These are phyloP conservation scores for Cyamopsis tetragonoloba DNA, from an alignment of 306 rosid species.

Conservation along the genomic window DNA sequence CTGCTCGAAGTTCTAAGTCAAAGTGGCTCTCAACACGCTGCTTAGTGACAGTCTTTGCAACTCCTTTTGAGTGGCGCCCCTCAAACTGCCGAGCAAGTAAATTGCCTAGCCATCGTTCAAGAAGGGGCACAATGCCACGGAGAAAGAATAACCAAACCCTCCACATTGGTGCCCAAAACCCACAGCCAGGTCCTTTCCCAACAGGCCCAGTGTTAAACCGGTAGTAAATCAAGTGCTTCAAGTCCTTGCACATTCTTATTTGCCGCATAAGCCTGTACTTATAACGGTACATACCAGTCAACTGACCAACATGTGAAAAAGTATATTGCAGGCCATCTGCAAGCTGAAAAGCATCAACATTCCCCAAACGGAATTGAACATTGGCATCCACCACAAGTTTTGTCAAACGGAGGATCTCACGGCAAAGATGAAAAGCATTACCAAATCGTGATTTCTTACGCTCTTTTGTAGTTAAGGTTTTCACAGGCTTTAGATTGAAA, in stretches of 20 bases:
- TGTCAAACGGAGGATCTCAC: slow-evolving; percentile 94
- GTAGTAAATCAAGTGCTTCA: slow-evolving; percentile 93
- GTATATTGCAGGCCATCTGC: slow-evolving; percentile 98
- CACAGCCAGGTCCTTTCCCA: slow-evolving; percentile 99
- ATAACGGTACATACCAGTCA: slow-evolving; percentile 98
- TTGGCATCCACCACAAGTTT: slow-evolving; percentile 99
- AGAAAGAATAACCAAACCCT: slow-evolving; percentile 98
- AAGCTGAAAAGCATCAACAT: slow-evolving; percentile 96
- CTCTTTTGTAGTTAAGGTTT: slow-evolving; percentile 92
- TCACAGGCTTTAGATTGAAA: slow-evolving; percentile 95
- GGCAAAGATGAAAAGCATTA: slow-evolving; percentile 97
- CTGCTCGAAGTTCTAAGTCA: slow-evolving; percentile 98
- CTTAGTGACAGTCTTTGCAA: slow-evolving; percentile 96
- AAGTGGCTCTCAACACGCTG: slow-evolving; percentile 99
- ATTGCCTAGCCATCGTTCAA: slow-evolving; percentile 97
- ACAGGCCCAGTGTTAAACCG: slow-evolving; percentile 99
- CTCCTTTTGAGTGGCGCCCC: slow-evolving; percentile 98
- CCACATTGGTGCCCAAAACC: slow-evolving; percentile 99
- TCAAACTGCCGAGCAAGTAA: slow-evolving; percentile 96
- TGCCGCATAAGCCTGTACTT: slow-evolving; percentile 98
- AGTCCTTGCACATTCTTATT: slow-evolving; percentile 97
- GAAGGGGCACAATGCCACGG: slow-evolving; percentile 96
- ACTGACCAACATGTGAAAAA: slow-evolving; percentile 96
- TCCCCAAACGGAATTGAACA: slow-evolving; percentile 95
- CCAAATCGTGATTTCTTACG: slow-evolving; percentile 97